phyloP scores from a whole-genome alignment of 2,329 filamentous ascomycete genomes.

The Alternaria ventricosa region DNA sequence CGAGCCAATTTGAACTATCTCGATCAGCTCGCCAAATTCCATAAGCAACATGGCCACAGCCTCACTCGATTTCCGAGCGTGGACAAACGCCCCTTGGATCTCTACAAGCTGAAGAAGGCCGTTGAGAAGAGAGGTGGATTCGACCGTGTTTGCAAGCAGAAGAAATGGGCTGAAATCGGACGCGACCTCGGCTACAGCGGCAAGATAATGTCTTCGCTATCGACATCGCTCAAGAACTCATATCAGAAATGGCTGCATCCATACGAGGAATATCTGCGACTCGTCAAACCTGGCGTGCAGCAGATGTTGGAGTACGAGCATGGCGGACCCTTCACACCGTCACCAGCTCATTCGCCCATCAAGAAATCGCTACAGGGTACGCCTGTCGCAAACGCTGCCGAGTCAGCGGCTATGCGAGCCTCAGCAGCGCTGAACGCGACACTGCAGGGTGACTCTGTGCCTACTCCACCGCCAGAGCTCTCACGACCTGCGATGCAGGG shows the following conservation, averaged over 20 bases:
- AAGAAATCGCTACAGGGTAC: conserved; percentile 61
- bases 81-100: conserved; percentile 93
- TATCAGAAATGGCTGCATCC: conserved; percentile 97
- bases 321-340: conserved; percentile 85
- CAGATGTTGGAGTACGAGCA: conserved; percentile 93
- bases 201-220: conserved; percentile 99
- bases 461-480: conserved; percentile 60
- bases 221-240: conserved; percentile 96
- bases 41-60: conserved; percentile 94
- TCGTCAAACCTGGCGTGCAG: conserved; percentile 94
- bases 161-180: conserved; percentile 99
- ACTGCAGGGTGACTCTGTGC: conserved; percentile 50
- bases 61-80: conserved; percentile 94
- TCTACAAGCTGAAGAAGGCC: conserved; percentile 95
- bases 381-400: conserved; percentile 60
- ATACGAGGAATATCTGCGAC: conserved; percentile 90
- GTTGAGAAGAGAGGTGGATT: conserved; percentile 95
- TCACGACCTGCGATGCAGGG: conserved; percentile 61
- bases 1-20: conserved; percentile 95
- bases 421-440: conserved; percentile 64
- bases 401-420: conserved; percentile 71
- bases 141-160: conserved; percentile 93
- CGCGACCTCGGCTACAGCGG: conserved; percentile 96
- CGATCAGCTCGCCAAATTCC: conserved; percentile 92
- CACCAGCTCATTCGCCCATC: conserved; percentile 76